These are phyloP conservation scores for Wickerhamomyces kurtzmanii DNA, from an alignment of 805 yeast species.

Conservation along the genomic window DNA sequence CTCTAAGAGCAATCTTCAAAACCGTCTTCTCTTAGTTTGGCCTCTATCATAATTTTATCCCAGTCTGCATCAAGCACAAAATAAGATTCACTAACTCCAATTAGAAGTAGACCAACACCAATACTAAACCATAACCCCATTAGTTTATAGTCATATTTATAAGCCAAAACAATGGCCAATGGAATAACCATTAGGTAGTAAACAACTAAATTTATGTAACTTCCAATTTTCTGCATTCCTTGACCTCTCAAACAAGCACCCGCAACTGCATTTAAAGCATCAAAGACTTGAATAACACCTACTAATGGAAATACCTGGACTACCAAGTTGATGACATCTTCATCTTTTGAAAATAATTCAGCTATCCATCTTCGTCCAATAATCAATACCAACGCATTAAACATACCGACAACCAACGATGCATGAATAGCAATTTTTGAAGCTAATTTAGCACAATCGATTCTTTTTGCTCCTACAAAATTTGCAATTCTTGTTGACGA, in stretches of 20 bases:
- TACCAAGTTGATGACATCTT: conserved; percentile 42
- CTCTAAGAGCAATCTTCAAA: too few relatives aligned
- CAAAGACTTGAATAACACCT: conserved; percentile 61
- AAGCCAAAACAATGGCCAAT: conserved; percentile 46
- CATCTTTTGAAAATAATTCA: conserved; percentile 49
- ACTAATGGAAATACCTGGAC: conserved; percentile 46
- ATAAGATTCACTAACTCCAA: conserved; percentile 40
- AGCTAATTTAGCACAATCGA: conserved; percentile 35
- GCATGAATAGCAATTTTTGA: conserved; percentile 32
- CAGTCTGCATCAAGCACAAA: conserved; percentile 40
- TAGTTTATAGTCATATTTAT: conserved; percentile 35
- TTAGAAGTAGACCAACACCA: conserved; percentile 42
- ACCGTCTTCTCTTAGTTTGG: conserved; percentile 28
- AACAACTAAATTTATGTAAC: conserved; percentile 53
- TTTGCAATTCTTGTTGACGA: conserved; percentile 66
- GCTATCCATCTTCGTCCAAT: conserved; percentile 42
- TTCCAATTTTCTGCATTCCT: conserved; percentile 75
- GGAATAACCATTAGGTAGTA: conserved; percentile 78
- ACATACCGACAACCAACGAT: conserved; percentile 33
- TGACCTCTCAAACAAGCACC: conserved; percentile 84
- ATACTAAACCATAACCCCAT: conserved; percentile 75
- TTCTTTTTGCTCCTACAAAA: conserved; percentile 50
- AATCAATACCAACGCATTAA: conserved; percentile 41
- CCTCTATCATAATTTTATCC: conserved; percentile 37
- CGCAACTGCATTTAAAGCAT: conserved; percentile 60